Evolutionary conservation across 1,284 basidiomycete genomes (phyloP), one percentile per base, ranked within the genome.

Genomic region (Apiotrichum veenhuisii): DNA sequence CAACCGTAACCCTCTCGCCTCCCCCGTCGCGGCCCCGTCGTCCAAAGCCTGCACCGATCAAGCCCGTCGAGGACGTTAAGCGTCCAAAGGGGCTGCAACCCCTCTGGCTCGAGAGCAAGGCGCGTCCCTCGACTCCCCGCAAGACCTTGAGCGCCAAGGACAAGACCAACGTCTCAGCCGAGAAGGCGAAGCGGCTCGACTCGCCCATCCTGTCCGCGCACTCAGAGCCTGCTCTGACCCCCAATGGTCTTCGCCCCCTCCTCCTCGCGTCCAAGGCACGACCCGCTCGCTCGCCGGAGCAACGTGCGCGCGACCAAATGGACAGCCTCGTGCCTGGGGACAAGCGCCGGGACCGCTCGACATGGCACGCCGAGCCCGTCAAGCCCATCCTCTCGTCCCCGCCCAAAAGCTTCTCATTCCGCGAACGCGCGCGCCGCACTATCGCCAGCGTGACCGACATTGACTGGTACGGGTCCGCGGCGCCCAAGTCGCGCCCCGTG

Each of bases 181-280:
- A 14, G 15, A 22, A 5, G 25, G 20, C 42, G 2, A 20, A 26
- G 42, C 15, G 26, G 25, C 23, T 23, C 15, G 23, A 20, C 9
- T 8, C 8, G 23, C 26, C 42, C 2, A 25, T 20, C 14, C 12
- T 25, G 9, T 26, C 20, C 10, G 5, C n/a, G 18, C 5, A 18
- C 2, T 14, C 33, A 7, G 22, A 34, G n/a, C 12, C 27, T 7
- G 14, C n/a, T 11, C 40, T 10, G 10, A 20, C 20, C 1, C 34
- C 46, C 3, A 23, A 18, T n/a, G 46, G 46, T 22, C 46, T 48
- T 9, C 46, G 46, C 22, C 46, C 46, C 15, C 33, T 48, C 10
- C 30, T 48, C 14, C 46, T 48, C 33, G 46, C 46, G 5, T 10
- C 20, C 46, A 48, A 48, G 22, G 46, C 46, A 20, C 46, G 46